Percentiles rank a stretch among this genome's conserved stretches.
Conservation (phyloP, 352 stramenopile genomes). For the Phytophthora sp. region DNA sequence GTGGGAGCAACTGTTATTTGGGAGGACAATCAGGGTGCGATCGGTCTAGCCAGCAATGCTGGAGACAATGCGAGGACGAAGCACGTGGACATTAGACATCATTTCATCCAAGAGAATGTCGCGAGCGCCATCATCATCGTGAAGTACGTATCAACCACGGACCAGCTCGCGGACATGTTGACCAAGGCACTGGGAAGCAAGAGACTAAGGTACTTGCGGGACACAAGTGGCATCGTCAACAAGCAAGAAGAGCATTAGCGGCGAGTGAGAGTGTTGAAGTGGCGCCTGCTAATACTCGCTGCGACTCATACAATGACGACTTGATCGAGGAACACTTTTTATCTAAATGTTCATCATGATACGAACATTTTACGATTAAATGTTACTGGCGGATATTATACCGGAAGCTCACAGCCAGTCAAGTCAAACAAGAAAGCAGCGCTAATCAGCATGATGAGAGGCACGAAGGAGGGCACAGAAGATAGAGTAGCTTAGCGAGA, state of each 20-base stretch:
- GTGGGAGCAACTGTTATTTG: not conserved
- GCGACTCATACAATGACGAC: too few species aligned
- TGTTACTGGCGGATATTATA: not conserved
- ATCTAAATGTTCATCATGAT: not conserved
- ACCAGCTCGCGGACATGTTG: not conserved
- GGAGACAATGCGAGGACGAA: conserved; percentile 3
- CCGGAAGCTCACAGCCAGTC: not conserved
- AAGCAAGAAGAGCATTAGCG: not conserved
- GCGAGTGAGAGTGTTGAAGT: conserved; percentile 9
- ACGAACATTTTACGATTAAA: not conserved
- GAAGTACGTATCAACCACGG: too few species aligned
- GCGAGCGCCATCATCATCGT: not conserved
- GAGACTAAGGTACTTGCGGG: not conserved
- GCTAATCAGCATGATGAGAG: too few species aligned
- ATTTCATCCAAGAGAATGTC: conserved; percentile 14
- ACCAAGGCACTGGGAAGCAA: not conserved
- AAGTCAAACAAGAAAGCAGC: too few species aligned
- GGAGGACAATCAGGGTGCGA: not conserved
- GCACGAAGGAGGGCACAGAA: too few species aligned
- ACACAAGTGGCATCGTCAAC: not conserved
- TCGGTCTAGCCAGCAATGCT: not conserved
- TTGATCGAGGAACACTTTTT: too few species aligned
- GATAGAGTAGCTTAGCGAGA: too few species aligned
- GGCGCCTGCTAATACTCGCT: too few species aligned
- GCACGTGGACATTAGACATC: conserved; percentile 6